phyloP scores from a whole-genome alignment of 2,329 filamentous ascomycete genomes.

The Fusarium solani-melongenae region DNA sequence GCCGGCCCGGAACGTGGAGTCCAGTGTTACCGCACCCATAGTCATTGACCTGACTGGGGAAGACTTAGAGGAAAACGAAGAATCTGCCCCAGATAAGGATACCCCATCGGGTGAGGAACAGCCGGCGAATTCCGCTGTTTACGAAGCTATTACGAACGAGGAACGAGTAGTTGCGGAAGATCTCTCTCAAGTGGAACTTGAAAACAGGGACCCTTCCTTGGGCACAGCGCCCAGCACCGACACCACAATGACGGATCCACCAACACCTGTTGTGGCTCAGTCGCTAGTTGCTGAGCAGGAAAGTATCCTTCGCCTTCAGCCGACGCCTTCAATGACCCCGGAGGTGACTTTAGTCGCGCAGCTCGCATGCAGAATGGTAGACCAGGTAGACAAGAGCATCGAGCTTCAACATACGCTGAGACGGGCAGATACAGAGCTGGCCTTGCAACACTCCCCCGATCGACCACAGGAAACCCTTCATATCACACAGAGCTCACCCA shows the following conservation, averaged over 20 bases:
- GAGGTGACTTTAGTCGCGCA: not conserved
- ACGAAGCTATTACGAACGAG: not conserved
- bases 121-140: not conserved
- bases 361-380: not conserved
- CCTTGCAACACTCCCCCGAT: not conserved
- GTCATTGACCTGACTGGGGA: not conserved
- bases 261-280: not conserved
- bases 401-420: not conserved
- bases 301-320: not conserved
- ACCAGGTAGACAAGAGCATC: not conserved
- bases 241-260: not conserved
- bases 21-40: not conserved
- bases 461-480: not conserved
- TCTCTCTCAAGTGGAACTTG: not conserved
- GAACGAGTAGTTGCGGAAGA: not conserved
- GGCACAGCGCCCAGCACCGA: not conserved
- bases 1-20: not conserved
- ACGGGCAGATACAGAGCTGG: not conserved
- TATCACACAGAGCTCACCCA: not conserved
- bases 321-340: not conserved
- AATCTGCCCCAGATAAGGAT: not conserved
- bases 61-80: not conserved
- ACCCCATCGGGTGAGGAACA: not conserved
- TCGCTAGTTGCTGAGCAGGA: slow-evolving; percentile 2
- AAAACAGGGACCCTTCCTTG: not conserved